Conservation (phyloP, 1,139 yeast species). For the Blastobotrys apis region DNA sequence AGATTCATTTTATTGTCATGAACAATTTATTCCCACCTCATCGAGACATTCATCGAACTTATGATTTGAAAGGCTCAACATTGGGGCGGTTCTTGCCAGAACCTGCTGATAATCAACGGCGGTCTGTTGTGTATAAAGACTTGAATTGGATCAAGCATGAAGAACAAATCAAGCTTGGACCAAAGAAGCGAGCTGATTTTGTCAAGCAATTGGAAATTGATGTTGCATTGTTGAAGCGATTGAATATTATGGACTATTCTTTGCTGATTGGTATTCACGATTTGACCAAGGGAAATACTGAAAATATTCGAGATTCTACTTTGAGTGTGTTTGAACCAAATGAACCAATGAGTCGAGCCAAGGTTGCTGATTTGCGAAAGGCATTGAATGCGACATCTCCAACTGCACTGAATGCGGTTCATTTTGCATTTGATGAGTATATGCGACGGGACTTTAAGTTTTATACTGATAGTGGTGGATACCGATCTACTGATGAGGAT, state of each 20-base stretch:
- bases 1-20: slow-evolving; percentile 94
- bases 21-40: slow-evolving; percentile 95
- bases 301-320: slow-evolving; percentile 37
- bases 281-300: slow-evolving; percentile 52
- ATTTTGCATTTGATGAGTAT: slow-evolving; percentile 31
- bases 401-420: slow-evolving; percentile 34
- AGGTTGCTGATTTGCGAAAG: slow-evolving; percentile 36
- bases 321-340: slow-evolving; percentile 38
- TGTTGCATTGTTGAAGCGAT: slow-evolving; percentile 61
- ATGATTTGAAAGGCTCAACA: slow-evolving; percentile 90
- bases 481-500: slow-evolving; percentile 63
- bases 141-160: slow-evolving; percentile 75
- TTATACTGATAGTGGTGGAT: slow-evolving; percentile 84
- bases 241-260: slow-evolving; percentile 95
- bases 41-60: slow-evolving; percentile 78
- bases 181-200: slow-evolving; percentile 55
- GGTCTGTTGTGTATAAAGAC: slow-evolving; percentile 61
- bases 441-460: slow-evolving; percentile 44
- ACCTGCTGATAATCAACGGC: slow-evolving; percentile 28
- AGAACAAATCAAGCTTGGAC: slow-evolving; percentile 66
- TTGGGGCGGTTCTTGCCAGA: slow-evolving; percentile 59
- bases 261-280: slow-evolving; percentile 85
- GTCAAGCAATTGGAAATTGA: slow-evolving; percentile 70
- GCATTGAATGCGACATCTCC: slow-evolving; percentile 38
- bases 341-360: slow-evolving; percentile 26